Evolutionary conservation across 1,139 yeast species (phyloP).

Genomic region (Magnusiomyces sp.): DNA sequence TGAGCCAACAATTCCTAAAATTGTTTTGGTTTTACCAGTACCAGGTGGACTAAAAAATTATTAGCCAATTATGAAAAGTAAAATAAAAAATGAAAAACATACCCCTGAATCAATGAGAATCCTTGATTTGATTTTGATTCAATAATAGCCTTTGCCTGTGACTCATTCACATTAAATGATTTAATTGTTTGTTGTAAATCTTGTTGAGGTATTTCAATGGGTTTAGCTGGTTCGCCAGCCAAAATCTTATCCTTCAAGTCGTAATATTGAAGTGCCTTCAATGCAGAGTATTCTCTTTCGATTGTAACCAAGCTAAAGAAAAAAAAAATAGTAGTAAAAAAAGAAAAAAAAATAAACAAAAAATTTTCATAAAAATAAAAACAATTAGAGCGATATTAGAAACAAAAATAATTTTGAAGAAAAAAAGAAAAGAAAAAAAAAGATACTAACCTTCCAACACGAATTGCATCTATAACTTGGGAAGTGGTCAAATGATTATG

Average conservation of each 20-base stretch:
- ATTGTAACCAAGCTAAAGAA: constrained; percentile 58
- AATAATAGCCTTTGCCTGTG: constrained; percentile 84
- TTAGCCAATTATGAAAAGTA: not conserved
- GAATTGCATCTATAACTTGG: constrained; percentile 48
- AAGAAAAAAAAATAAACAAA: too few species aligned
- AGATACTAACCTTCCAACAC: constrained; percentile 51
- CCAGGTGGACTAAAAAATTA: constrained; percentile 59
- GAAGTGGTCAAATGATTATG: constrained; percentile 8
- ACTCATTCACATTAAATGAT: constrained; percentile 59
- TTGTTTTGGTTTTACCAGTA: constrained; percentile 96
- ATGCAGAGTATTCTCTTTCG: constrained; percentile 85
- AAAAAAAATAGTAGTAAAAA: not conserved
- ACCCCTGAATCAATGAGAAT: constrained; percentile 85
- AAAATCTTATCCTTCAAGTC: constrained; percentile 61
- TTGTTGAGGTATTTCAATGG: constrained; percentile 22
- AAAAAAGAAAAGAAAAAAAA: constrained; percentile 1
- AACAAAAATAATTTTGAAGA: too few species aligned
- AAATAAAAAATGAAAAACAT: constrained; percentile 11
- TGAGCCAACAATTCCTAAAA: constrained; percentile 82
- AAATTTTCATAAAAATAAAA: too few species aligned
- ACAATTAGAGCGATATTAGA: too few species aligned
- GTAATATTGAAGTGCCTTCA: constrained; percentile 73
- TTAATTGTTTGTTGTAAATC: constrained; percentile 35
- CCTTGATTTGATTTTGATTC: constrained; percentile 65
- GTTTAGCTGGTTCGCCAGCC: constrained; percentile 50